Evolutionary conservation across 768 basidiomycete genomes (phyloP).

Genomic region (Chiua virens): DNA sequence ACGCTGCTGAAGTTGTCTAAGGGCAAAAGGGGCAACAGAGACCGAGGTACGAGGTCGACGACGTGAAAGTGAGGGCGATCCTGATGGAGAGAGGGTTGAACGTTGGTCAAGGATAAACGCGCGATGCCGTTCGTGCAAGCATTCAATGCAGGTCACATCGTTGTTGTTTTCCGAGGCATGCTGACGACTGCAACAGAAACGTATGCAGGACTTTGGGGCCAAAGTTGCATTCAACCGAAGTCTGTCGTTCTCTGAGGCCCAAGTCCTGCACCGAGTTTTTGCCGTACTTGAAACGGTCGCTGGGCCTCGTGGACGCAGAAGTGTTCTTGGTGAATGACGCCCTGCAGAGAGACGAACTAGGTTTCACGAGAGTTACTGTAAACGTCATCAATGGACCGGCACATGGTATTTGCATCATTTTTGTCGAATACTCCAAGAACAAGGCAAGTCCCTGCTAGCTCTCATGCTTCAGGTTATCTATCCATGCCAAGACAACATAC

Average conservation of each 20-base stretch:
- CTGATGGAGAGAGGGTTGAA: conserved; percentile 71
- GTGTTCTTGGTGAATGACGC: conserved; percentile 72
- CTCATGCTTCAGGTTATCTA: neutral
- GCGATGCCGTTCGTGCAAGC: conserved; percentile 92
- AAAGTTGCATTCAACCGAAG: conserved; percentile 79
- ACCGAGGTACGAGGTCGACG: too few relatives aligned
- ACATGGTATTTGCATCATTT: too few relatives aligned
- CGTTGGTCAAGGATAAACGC: conserved; percentile 97
- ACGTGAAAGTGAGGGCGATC: conserved; percentile 68
- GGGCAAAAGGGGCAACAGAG: conserved; percentile 69
- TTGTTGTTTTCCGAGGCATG: neutral
- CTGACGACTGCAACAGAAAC: conserved; percentile 55
- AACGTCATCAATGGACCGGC: too few relatives aligned
- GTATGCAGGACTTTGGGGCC: conserved; percentile 73
- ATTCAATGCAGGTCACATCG: conserved; percentile 68
- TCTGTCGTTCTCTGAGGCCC: conserved; percentile 79
- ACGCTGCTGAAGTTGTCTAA: conserved; percentile 73
- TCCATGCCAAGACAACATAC: conserved; percentile 1
- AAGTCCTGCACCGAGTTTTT: conserved; percentile 67
- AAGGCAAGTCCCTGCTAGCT: too few relatives aligned
- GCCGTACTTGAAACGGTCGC: conserved; percentile 78
- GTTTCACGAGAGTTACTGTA: conserved; percentile 45
- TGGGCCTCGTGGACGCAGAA: conserved; percentile 70
- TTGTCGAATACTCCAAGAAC: too few relatives aligned
- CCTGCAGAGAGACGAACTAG: conserved; percentile 48